phyloP scores from a whole-genome alignment of 441 rosid genomes.

The Euphorbia schlechtendalii region DNA sequence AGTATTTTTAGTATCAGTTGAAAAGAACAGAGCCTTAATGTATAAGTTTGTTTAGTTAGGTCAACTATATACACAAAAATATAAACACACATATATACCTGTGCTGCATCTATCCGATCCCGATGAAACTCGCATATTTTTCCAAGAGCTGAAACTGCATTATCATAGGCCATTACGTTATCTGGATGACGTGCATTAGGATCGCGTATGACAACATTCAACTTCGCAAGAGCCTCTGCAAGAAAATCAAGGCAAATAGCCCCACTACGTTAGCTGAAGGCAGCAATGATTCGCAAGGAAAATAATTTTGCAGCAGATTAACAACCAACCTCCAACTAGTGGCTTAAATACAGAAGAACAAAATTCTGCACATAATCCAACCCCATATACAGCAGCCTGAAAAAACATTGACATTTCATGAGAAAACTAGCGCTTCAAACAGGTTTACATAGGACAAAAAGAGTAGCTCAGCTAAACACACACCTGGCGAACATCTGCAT shows the following conservation, averaged over 20 bases:
- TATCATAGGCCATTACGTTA: slow-evolving; percentile 94
- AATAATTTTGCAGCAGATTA: slow-evolving; percentile 1
- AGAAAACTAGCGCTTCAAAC: neutral
- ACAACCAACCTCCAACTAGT: slow-evolving; percentile 73
- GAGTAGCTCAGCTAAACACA: slow-evolving; percentile 3
- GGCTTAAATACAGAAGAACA: slow-evolving; percentile 82
- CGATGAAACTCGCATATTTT: slow-evolving; percentile 94
- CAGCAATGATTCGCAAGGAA: too few relatives aligned
- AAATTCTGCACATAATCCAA: slow-evolving; percentile 97
- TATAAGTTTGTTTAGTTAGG: too few relatives aligned
- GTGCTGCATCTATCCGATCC: slow-evolving; percentile 78
- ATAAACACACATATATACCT: slow-evolving; percentile 36
- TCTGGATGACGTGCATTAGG: slow-evolving; percentile 77
- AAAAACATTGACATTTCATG: neutral
- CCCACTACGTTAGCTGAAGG: slow-evolving; percentile 5
- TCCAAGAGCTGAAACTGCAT: slow-evolving; percentile 99
- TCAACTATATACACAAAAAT: slow-evolving; percentile 1
- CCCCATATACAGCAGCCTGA: slow-evolving; percentile 99
- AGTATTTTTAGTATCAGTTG: too few relatives aligned
- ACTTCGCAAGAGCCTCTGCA: slow-evolving; percentile 91
- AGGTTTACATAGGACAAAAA: neutral
- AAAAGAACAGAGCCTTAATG: too few relatives aligned
- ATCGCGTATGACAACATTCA: slow-evolving; percentile 74
- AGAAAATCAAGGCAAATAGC: neutral
- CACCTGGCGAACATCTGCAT: slow-evolving; percentile 95